phyloP scores from a whole-genome alignment of 164 flowering plant species.

The Dillenia turbinata region DNA sequence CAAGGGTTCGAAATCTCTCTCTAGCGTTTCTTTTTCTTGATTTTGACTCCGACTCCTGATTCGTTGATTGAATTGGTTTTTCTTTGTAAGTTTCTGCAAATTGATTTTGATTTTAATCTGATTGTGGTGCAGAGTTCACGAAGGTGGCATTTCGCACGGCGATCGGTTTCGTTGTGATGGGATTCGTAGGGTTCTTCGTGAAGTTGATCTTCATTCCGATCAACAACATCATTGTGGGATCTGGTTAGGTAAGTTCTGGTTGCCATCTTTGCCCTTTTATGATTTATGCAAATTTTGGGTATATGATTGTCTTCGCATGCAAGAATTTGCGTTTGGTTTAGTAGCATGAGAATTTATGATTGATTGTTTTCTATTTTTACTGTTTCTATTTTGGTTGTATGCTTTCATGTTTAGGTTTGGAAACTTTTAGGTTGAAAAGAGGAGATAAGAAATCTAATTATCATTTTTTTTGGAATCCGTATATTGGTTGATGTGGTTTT shows the following conservation, averaged over 20 bases:
- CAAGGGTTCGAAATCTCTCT: conserved; percentile 30
- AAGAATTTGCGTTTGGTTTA: too few relatives aligned
- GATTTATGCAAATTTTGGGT: too few relatives aligned
- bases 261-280: too few relatives aligned
- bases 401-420: too few relatives aligned
- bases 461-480: too few relatives aligned
- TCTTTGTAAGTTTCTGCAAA: background rate
- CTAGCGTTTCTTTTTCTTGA: background rate
- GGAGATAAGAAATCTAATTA: too few relatives aligned
- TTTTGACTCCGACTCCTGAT: background rate
- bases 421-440: too few relatives aligned
- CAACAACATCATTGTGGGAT: conserved; percentile 73
- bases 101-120: background rate
- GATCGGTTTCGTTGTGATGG: conserved; percentile 75
- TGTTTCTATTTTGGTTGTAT: too few relatives aligned
- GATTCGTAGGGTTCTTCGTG: conserved; percentile 74
- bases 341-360: too few relatives aligned
- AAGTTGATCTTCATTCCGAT: conserved; percentile 77
- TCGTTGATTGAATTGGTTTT: background rate
- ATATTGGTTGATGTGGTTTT: too few relatives aligned
- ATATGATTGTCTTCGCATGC: too few relatives aligned
- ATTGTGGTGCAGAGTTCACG: conserved; percentile 41
- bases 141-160: conserved; percentile 75
- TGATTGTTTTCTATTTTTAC: too few relatives aligned
- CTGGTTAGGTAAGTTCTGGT: conserved; percentile 32